A percentile compares a stretch with the other conserved stretches of the same genome.
phyloP scores from a whole-genome alignment of 208 protist species.

The Trypanosoma theileri region DNA sequence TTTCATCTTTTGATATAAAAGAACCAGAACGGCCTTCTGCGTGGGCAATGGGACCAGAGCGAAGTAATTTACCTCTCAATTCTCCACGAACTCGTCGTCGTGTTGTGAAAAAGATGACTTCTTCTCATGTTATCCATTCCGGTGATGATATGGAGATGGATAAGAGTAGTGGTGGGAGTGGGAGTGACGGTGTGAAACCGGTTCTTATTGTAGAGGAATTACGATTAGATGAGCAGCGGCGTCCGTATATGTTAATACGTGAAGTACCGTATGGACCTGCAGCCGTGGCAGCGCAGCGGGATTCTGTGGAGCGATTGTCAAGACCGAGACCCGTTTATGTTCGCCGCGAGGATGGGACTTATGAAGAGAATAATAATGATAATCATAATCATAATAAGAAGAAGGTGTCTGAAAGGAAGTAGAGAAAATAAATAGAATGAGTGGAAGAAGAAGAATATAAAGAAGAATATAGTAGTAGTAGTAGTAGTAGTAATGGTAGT shows the following conservation, averaged over 20 bases:
- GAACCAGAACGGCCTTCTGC: constrained; percentile 64
- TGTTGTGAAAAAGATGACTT: neutral
- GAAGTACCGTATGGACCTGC: constrained; percentile 48
- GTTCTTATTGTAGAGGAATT: constrained; percentile 65
- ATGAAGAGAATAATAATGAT: too few relatives aligned
- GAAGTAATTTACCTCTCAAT: constrained; percentile 13
- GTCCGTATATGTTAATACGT: constrained; percentile 72
- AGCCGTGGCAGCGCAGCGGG: constrained; percentile 42
- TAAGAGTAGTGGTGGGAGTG: constrained; percentile 1
- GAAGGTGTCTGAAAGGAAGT: too few relatives aligned
- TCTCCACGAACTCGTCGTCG: constrained; percentile 12
- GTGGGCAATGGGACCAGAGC: constrained; percentile 62
- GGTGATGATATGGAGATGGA: neutral
- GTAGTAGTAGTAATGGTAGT: neutral
- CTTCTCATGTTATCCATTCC: too few relatives aligned
- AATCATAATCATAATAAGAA: too few relatives aligned
- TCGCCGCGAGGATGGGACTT: constrained; percentile 15
- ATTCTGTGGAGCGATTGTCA: constrained; percentile 52
- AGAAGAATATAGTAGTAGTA: constrained; percentile 4
- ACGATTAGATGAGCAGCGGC: constrained; percentile 61
- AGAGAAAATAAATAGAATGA: too few relatives aligned
- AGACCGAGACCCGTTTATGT: constrained; percentile 44
- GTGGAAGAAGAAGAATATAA: neutral
- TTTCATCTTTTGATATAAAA: constrained; percentile 59
- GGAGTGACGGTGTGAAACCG: neutral